Evolutionary conservation across 2,329 filamentous ascomycete genomes (phyloP), one percentile per base, ranked within the genome.

Genomic region (Ophiostoma ulmi): DNA sequence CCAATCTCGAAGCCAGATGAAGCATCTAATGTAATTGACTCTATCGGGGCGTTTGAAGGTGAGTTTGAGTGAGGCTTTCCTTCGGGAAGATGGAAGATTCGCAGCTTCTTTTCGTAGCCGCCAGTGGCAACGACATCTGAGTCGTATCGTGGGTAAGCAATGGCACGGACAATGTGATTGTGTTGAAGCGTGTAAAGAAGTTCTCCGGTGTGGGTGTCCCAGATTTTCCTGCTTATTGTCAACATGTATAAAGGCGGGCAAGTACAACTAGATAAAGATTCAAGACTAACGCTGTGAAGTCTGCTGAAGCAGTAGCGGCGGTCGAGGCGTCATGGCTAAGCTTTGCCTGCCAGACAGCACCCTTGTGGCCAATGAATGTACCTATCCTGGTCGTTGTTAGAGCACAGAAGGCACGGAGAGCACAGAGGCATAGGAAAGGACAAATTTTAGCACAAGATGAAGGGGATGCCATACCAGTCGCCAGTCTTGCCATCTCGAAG

Each of bases 341-440:
- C 76, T 94, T 88, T 70, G 94, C 92, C 82, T 97, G 94, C 93
- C 95, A 99, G 72, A 98, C 94, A 52, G 95, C 95, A 73, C 95
- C 95, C 82, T 99, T 98, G 83, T 99, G 95, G 58, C 95, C 95
- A 76, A 99, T 90, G 79, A 98, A 98, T 52, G 95, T 98, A 67
- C 95, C 95, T 76, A 98, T 98, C 92, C 93, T 96, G 78, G 90
- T 87, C 68, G 90, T 90, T 69, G 89, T 91, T 73, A 73, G 66
- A 74, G 14, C 38, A 67, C 5, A 20, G 4, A 39, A 48, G 17
- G 1, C 10, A 3, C 20, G 5, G 8, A 20, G 36, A 14, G 17
- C 10, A 20, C 5, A 65, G 3, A 39, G 31, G 44, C 17, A 48
- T 69, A 48, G 1, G 13, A 26, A n/a, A 11, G 44, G 20, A 38